Evolutionary conservation across 768 basidiomycete species (phyloP), one percentile per base, ranked within the genome.

Genomic region (Coprinopsis sp.): DNA sequence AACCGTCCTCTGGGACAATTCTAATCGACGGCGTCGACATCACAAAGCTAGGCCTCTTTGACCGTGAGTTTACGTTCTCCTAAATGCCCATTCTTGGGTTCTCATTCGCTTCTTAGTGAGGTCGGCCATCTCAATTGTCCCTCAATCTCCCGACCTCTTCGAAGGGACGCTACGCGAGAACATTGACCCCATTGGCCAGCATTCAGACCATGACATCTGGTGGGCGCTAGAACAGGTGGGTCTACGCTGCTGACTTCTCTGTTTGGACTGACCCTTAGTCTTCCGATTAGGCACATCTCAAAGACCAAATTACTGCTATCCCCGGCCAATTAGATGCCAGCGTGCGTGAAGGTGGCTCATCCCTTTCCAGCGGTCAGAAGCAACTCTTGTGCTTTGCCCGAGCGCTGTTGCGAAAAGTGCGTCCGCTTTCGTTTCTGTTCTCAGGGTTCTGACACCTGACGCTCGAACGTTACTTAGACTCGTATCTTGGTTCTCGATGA

Each of bases 401-500:
- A 42, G 92, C 92, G 1, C 62, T 94, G 31, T 64, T 95, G 47
- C 74, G 86, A 45, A 87, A 89, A 71, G 83, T 81, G 54, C 38
- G 63, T 43, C 11, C 27, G 19, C 23, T 16, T 47, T 23, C 7
- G 27, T 5, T 14, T 25, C 10, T 23, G 19, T 6, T n/a, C 25
- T n/a, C n/a, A n/a, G n/a, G n/a, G n/a, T n/a, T n/a, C n/a, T n/a
- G n/a, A n/a, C n/a, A n/a, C n/a, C n/a, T n/a, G n/a, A n/a, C n/a
- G n/a, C n/a, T n/a, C n/a, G n/a, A n/a, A n/a, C 14, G 24, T 50
- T 22, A 28, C 49, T n/a, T n/a, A 86, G 79, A 81, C 88, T 14
- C 93, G 84, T 64, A 84, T 96, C 29, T 71, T 97, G 5, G 89
- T 96, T 1, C 71, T 97, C n/a, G 94, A 96, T 58, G 94, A 97